phyloP scores from a whole-genome alignment of 805 yeast genomes.

The Kodamaea neixiangensis region DNA sequence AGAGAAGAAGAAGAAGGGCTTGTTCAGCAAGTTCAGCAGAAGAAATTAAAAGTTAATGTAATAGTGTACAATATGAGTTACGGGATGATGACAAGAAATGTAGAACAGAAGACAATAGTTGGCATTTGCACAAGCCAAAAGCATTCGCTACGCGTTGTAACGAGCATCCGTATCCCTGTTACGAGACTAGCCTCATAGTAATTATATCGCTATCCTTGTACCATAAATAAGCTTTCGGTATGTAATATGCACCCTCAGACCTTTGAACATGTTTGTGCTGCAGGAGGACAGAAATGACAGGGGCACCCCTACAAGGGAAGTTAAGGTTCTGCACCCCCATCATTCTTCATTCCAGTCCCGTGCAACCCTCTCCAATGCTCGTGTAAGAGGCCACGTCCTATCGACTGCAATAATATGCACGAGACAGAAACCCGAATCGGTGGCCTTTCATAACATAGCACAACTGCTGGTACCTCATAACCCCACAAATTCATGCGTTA shows the following conservation, averaged over 20 bases:
- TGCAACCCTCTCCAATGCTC: neutral
- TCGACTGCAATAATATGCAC: neutral
- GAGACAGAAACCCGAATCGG: neutral
- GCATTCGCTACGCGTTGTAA: too few relatives aligned
- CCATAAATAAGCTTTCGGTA: neutral
- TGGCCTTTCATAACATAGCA: neutral
- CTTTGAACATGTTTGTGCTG: neutral
- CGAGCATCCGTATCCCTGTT: neutral
- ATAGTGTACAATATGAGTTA: neutral
- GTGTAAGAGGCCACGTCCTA: neutral
- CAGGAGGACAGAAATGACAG: constrained; percentile 1
- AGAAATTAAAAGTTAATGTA: neutral
- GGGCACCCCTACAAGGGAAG: neutral
- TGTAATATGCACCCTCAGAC: neutral
- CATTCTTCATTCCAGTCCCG: neutral
- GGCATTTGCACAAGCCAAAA: too few relatives aligned
- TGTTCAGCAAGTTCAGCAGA: constrained; percentile 7
- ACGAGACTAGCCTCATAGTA: neutral
- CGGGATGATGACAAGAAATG: neutral
- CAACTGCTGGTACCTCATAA: neutral
- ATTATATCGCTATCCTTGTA: neutral
- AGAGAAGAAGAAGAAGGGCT: constrained; percentile 12
- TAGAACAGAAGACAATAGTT: neutral
- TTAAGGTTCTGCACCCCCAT: neutral
- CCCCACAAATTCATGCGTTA: neutral